Evolutionary conservation across 2,329 filamentous ascomycete genomes (phyloP).

Genomic region (Achaetomium macrosporum): DNA sequence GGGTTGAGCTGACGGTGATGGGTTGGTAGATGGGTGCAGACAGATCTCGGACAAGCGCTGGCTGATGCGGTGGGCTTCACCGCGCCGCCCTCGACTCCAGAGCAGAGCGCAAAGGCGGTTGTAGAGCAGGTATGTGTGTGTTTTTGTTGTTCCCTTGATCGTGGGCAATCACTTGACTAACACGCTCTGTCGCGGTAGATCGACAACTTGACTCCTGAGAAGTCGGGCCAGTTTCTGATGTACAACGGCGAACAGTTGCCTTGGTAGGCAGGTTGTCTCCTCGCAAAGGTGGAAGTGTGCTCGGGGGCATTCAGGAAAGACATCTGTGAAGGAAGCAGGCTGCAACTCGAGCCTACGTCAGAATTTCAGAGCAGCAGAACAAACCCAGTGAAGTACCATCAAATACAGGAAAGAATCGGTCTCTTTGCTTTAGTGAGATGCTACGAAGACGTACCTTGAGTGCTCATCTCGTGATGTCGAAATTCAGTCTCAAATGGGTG

Average conservation of each 20-base stretch:
- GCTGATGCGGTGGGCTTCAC: conserved; percentile 24
- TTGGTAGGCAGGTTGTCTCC: conserved; percentile 18
- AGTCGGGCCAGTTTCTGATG: conserved; percentile 19
- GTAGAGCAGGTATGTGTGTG: conserved; percentile 23
- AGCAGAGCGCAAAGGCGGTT: conserved; percentile 23
- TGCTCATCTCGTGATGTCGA: too few relatives aligned
- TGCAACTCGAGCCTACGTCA: not conserved
- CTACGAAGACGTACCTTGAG: too few relatives aligned
- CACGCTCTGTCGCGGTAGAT: conserved; percentile 9
- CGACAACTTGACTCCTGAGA: conserved; percentile 20
- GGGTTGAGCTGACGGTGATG: not conserved
- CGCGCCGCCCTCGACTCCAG: conserved; percentile 21
- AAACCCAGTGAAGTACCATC: too few relatives aligned
- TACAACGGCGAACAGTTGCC: conserved; percentile 22
- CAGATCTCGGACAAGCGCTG: conserved; percentile 24
- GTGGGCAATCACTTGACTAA: not conserved
- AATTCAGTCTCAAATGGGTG: too few relatives aligned
- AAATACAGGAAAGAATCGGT: too few relatives aligned
- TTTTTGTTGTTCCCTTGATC: not conserved
- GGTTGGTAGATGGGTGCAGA: conserved; percentile 26
- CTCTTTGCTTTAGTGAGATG: too few relatives aligned
- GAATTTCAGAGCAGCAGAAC: too few relatives aligned
- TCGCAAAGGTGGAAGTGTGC: too few relatives aligned
- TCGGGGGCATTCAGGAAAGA: too few relatives aligned
- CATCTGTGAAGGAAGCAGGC: too few relatives aligned